Evolutionary conservation across 1,139 yeast species (phyloP).

Genomic region (Pichia sp.): DNA sequence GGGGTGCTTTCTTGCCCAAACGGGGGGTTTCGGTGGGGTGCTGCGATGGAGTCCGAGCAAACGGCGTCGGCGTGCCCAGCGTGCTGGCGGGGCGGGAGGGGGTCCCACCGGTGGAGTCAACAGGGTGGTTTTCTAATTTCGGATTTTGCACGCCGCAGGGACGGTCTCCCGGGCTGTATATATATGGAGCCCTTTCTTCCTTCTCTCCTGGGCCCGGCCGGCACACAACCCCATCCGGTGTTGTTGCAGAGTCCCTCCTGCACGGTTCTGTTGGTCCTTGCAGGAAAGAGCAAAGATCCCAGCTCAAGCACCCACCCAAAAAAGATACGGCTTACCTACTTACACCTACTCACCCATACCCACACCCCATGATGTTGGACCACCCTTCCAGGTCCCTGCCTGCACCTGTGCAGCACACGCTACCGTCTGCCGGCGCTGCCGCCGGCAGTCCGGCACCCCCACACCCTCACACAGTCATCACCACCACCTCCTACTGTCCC

Average conservation of each 20-base stretch:
- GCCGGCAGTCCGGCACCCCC: neutral
- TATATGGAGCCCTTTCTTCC: neutral
- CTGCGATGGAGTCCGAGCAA: neutral
- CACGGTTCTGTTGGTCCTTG: too few species aligned
- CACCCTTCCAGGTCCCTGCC: neutral
- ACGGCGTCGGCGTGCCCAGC: neutral
- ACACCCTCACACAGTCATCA: neutral
- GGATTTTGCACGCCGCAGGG: neutral
- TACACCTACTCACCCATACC: neutral
- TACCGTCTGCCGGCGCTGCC: neutral
- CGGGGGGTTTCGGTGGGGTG: neutral
- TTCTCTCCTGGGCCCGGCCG: neutral
- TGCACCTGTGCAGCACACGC: neutral
- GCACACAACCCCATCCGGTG: neutral
- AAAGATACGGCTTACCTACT: too few species aligned
- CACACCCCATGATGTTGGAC: neutral
- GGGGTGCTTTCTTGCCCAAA: too few species aligned
- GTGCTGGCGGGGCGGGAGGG: neutral
- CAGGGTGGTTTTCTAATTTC: neutral
- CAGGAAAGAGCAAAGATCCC: too few species aligned
- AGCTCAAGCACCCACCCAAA: too few species aligned
- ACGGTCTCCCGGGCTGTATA: neutral
- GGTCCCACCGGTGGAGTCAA: neutral
- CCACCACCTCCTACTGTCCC: constrained; percentile 8
- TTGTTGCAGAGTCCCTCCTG: neutral